Evolutionary conservation across 2,329 filamentous ascomycete genomes (phyloP).

Genomic region (Cercospora brassicicola): DNA sequence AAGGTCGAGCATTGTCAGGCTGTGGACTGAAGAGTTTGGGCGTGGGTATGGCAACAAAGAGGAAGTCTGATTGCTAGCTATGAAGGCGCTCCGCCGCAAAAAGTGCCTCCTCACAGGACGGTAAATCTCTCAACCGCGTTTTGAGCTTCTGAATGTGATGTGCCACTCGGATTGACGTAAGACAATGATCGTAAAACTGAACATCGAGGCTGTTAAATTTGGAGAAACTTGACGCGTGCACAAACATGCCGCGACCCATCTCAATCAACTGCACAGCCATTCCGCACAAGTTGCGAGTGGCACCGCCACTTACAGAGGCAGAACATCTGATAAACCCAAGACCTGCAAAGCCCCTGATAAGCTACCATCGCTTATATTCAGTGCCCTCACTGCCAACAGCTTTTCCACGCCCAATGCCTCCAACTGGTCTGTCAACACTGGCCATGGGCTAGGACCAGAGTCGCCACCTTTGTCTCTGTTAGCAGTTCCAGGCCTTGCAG

Average conservation of each 20-base stretch:
- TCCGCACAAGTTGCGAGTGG: not conserved
- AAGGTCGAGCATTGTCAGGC: not conserved
- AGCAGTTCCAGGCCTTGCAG: not conserved
- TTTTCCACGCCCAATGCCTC: constrained; percentile 20
- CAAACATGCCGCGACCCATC: not conserved
- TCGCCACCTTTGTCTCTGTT: constrained; percentile 11
- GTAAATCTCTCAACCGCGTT: no score
- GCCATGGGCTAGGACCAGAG: constrained; percentile 26
- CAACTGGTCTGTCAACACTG: constrained; percentile 19
- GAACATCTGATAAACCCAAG: constrained; percentile 14
- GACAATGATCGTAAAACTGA: no score
- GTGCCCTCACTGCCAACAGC: constrained; percentile 25
- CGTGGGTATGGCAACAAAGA: not conserved
- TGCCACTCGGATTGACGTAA: no score
- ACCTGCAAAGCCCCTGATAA: constrained; percentile 23
- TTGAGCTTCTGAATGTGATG: no score
- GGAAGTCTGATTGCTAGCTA: not conserved
- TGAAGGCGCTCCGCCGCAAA: not conserved
- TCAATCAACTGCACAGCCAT: not conserved
- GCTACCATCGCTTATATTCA: constrained; percentile 31
- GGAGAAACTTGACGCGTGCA: no score
- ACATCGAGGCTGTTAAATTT: no score
- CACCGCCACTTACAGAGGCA: not conserved
- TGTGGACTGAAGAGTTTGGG: not conserved
- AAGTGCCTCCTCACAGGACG: no score